These are phyloP conservation scores for Aphanoascus verrucosus DNA, from an alignment of 2,329 filamentous ascomycete genomes.

Conservation along the genomic window DNA sequence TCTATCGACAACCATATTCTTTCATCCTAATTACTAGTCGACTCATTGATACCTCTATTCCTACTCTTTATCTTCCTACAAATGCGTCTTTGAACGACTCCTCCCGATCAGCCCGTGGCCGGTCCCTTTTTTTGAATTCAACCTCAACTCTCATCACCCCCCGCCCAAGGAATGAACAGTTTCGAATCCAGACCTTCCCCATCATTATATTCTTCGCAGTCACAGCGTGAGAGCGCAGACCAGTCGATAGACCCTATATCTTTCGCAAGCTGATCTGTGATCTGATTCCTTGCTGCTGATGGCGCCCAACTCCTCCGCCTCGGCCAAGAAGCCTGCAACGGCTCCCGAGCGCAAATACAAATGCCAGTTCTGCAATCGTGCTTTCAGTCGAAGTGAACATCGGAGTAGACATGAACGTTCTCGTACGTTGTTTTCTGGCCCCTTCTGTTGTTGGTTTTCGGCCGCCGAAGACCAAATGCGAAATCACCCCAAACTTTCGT, in stretches of 20 bases:
- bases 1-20: background rate
- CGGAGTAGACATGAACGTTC: conserved; percentile 93
- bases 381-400: conserved; percentile 95
- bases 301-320: conserved; percentile 45
- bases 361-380: conserved; percentile 95
- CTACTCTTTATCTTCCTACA: conserved; percentile 11
- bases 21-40: background rate
- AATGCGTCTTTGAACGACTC: conserved; percentile 5
- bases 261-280: conserved; percentile 1
- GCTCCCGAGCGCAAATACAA: conserved; percentile 98
- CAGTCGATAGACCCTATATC: conserved; percentile 29
- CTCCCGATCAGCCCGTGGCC: conserved; percentile 32
- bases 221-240: conserved; percentile 34
- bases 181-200: conserved; percentile 29
- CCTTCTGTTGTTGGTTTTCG: background rate
- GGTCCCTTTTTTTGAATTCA: conserved; percentile 23
- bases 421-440: conserved; percentile 59
- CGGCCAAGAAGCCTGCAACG: conserved; percentile 69
- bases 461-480: background rate
- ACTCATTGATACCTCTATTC: conserved; percentile 6
- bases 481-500: conserved; percentile 4
- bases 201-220: conserved; percentile 34
- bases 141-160: conserved; percentile 14
- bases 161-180: conserved; percentile 37
- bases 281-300: conserved; percentile 19